These are phyloP conservation scores for Fusarium equiseti DNA, from an alignment of 2,329 filamentous ascomycete species.

Conservation along the genomic window DNA sequence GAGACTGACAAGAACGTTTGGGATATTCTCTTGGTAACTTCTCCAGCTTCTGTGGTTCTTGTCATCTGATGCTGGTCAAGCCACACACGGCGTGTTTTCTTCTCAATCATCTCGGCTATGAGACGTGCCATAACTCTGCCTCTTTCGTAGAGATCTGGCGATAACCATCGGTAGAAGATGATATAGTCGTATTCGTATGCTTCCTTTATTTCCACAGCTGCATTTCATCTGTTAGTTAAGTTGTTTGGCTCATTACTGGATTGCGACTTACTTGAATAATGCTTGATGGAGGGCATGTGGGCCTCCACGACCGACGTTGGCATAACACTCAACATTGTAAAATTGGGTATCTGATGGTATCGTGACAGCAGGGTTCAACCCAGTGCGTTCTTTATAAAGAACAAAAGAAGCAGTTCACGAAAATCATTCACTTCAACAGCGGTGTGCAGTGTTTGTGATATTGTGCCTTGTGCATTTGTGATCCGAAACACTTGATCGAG, in stretches of 20 bases:
- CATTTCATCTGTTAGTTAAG: not conserved
- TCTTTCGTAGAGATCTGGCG: slow-evolving; percentile 14
- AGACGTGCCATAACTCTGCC: slow-evolving; percentile 27
- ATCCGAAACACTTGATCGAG: not conserved
- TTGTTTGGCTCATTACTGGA: fast-evolving
- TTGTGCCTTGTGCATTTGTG: not conserved
- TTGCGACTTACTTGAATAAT: not conserved
- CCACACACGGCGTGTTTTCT: slow-evolving; percentile 15
- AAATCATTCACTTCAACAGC: not conserved
- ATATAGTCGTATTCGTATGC: slow-evolving; percentile 16
- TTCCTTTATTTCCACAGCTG: not conserved
- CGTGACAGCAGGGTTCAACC: fast-evolving
- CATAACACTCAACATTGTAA: not conserved
- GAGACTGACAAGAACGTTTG: slow-evolving; percentile 5
- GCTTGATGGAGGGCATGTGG: not conserved
- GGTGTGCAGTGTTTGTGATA: not conserved
- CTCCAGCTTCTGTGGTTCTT: not conserved
- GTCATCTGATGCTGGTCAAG: slow-evolving; percentile 27
- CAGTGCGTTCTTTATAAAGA: no score
- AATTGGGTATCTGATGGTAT: fast-evolving
- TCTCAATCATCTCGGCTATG: slow-evolving; percentile 16
- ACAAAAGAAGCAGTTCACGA: not conserved
- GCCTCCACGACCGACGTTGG: not conserved
- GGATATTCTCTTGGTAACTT: slow-evolving; percentile 10
- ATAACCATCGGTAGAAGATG: slow-evolving; percentile 24